phyloP scores from a whole-genome alignment of 2,329 filamentous ascomycete genomes.

The Gaeumannomyces tritici region DNA sequence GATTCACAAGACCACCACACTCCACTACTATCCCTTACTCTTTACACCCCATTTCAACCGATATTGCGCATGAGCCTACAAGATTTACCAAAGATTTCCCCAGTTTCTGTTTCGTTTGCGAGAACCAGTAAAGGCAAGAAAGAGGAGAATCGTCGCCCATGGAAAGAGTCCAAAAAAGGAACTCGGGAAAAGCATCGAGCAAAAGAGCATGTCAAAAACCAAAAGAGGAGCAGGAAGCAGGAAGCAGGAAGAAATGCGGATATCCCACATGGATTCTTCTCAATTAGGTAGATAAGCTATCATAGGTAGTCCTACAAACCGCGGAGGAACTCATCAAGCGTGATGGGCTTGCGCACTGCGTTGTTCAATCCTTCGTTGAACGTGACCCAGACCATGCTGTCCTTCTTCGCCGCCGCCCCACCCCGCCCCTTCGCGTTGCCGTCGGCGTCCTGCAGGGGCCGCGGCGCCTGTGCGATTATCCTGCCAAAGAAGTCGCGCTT shows the following conservation, averaged over 20 bases:
- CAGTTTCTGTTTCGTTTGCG: no score
- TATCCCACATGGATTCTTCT: neutral
- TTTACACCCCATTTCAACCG: no score
- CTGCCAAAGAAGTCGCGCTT: constrained; percentile 85
- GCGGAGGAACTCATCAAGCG: constrained; percentile 66
- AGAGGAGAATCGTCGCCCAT: no score
- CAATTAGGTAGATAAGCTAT: neutral
- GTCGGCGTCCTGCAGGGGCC: constrained; percentile 28
- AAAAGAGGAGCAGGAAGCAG: neutral
- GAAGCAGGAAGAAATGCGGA: neutral
- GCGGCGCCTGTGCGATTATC: constrained; percentile 35
- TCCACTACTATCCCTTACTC: no score
- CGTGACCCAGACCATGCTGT: constrained; percentile 68
- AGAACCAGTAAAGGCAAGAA: no score
- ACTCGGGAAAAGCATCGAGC: no score
- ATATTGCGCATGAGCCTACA: no score
- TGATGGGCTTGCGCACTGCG: constrained; percentile 81
- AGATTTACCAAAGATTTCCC: no score
- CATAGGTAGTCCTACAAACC: constrained; percentile 39
- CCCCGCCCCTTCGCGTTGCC: constrained; percentile 20
- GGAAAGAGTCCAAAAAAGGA: no score
- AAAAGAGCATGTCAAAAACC: neutral
- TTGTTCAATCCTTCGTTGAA: constrained; percentile 89
- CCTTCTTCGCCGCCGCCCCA: constrained; percentile 23
- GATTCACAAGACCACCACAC: neutral